Evolutionary conservation across 140 eudicot species (phyloP), one percentile per base, ranked within the genome.

Genomic region (Senecio squalidus): DNA sequence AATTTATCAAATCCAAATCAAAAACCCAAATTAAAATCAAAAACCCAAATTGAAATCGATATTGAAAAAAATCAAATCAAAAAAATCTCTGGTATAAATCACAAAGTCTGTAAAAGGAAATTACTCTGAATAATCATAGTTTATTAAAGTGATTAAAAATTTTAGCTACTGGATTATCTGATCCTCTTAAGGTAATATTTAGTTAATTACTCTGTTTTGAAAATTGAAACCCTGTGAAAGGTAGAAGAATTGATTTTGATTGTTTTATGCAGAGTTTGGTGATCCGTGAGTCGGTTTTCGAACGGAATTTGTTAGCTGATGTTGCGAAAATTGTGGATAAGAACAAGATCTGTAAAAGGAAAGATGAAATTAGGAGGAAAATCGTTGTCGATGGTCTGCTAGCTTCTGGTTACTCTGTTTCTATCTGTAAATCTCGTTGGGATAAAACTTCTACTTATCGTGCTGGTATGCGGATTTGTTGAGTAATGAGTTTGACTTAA

Each of bases 401-500:
- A 13, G 76, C 72, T 28, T 52, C 48, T 4, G 97, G 97, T 49
- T 80, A 80, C 43, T 51, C 81, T 40, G 89, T 86, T 64, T 74
- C 94, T 13, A 61, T 78, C 50, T 89, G 97, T 75, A 85, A 85
- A 71, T 85, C 95, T 1, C 78, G 82, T 15, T 89, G 97, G 97
- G 97, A 75, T 51, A 80, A 74, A 68, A 57, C 94, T 40, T 73
- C 83, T 18, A 66, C 85, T 0, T 73, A 63, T 59, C 90, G 93
- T 18, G 84, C 97, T 16, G 97, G 97, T 89, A 56, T 47, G 10
- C 2, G 11, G 1, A 6, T 47, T 17, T 14, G n/a, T n/a, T n/a
- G n/a, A n/a, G n/a, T n/a, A n/a, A n/a, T n/a, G n/a, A n/a, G n/a
- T n/a, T n/a, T n/a, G n/a, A n/a, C n/a, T 43, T 22, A 9, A 9